Evolutionary conservation across 352 stramenopile genomes (phyloP).

Genomic region (Peronospora belbahrii): DNA sequence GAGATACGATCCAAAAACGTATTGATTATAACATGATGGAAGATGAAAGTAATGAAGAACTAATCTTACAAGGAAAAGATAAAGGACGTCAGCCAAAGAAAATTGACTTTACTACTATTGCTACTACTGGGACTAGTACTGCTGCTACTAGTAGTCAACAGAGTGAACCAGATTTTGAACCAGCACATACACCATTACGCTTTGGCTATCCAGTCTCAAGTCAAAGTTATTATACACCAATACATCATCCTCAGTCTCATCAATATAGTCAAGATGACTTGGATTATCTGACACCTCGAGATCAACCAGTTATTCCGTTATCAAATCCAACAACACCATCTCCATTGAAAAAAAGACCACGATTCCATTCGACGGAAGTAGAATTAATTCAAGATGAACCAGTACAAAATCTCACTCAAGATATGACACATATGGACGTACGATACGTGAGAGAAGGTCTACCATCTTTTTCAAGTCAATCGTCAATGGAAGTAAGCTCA

Average conservation of each 20-base stretch:
- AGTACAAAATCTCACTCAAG: slow-evolving; percentile 61
- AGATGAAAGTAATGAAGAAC: slow-evolving; percentile 48
- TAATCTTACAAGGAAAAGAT: slow-evolving; percentile 16
- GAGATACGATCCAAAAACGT: slow-evolving; percentile 52
- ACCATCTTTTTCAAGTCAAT: slow-evolving; percentile 50
- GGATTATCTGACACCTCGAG: slow-evolving; percentile 77
- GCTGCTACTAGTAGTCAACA: slow-evolving; percentile 57
- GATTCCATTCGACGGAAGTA: slow-evolving; percentile 24
- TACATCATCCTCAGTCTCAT: no score
- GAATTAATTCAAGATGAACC: slow-evolving; percentile 50
- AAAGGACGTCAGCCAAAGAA: slow-evolving; percentile 46
- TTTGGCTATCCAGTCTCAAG: slow-evolving; percentile 26
- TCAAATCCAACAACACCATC: slow-evolving; percentile 78
- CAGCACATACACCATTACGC: slow-evolving; percentile 22
- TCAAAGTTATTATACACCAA: slow-evolving; percentile 30
- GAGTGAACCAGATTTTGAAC: slow-evolving; percentile 67
- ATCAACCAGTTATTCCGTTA: slow-evolving; percentile 75
- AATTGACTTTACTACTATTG: slow-evolving; percentile 63
- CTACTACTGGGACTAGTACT: no score
- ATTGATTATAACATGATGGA: slow-evolving; percentile 67
- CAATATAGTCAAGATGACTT: slow-evolving; percentile 80
- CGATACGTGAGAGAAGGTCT: slow-evolving; percentile 21
- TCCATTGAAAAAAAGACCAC: slow-evolving; percentile 69
- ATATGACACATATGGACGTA: slow-evolving; percentile 77
- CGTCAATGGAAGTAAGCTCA: slow-evolving; percentile 30